Evolutionary conservation across 2,329 filamentous ascomycete genomes (phyloP), one percentile per base, ranked within the genome.

Genomic region (Sarocladium kiliense): DNA sequence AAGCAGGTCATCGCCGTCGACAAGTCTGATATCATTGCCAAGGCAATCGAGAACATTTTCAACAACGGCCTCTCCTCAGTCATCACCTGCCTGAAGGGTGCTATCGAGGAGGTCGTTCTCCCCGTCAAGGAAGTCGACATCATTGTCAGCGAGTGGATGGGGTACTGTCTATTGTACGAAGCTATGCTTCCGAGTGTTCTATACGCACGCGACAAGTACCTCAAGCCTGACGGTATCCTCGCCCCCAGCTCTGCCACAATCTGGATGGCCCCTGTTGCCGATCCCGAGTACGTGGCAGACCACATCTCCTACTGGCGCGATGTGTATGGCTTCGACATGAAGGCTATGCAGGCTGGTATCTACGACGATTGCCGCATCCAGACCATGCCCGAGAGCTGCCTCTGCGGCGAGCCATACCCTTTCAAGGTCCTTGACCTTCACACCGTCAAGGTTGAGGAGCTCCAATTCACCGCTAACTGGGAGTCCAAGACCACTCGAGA

Each of bases 61-160:
- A 83, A 85, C 67, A 97, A 97, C 66, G 85, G 84, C 1, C 82
- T 96, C 36, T 79, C 82, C 25, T 77, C 86, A 63, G 78, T 79
- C 23, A 91, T 97, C 65, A 91, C 86, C 42, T 91, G 89, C 63
- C 76, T 96, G 50, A 84, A 86, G 60, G 92, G 93, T 36, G 89
- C 90, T 65, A 89, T 97, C 58, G 93, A 97, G 69, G 91, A 97
- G 61, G 88, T 96, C 55, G 78, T 73, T 56, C 79, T 91, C 21
- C 91, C 89, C 1, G 86, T 93, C 7, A 77, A 84, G 54, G 77
- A 92, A 65, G 92, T 97, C 45, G 93, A 97, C 72, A 87, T 97
- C 65, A 96, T 97, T 66, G 87, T 97, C 58, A 95, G 89, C 57
- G 92, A 97, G 71, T 97, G 92, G 92, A 97, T 97, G 92, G 92